Evolutionary conservation across 805 yeast genomes (phyloP), one percentile per base, ranked within the genome.

Genomic region (Saturnispora mendoncae): DNA sequence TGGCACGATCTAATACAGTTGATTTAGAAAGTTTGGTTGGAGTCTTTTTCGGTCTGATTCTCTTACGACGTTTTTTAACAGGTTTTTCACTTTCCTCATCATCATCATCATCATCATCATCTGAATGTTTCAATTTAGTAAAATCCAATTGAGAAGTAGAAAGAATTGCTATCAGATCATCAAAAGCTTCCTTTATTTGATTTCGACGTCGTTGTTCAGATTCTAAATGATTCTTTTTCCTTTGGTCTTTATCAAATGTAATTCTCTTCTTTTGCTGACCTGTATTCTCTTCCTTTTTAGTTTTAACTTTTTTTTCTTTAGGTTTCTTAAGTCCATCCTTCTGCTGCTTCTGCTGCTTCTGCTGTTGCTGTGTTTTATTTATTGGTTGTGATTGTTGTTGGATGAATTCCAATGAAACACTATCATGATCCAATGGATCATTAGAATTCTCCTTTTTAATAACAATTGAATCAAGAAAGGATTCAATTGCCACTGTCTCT

Each of bases 131-230:
- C 17, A 38, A 17, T 13, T 21, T 13, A n/a, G 29, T 41, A 3
- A 47, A 29, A 19, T 50, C 43, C 19, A 39, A 41, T n/a, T 39
- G 39, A 0, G 48, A 40, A 7, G 28, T 19, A 6, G 35, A 41
- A 9, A 60, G 52, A 8, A 60, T 47, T 3, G 42, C 47, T 19
- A 61, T 55, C 17, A 66, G 49, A 13, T 51, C 33, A 31, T 64
- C 66, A 46, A 61, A 66, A 2, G 70, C 62, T 12, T 51, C 54
- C 42, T 60, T 64, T 19, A 67, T 66, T 41, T 55, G 49, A 29
- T 53, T 50, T 33, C 71, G 51, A 24, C 71, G 50, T 42, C 55
- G 56, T 46, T 65, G 67, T 48, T 66, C 71, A 19, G 65, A 58
- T 18, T 57, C 51, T 8, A 65, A 59, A 48, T 66, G 71, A 39